phyloP scores from a whole-genome alignment of 257 asterid species.

The Penstemon barbatus region DNA sequence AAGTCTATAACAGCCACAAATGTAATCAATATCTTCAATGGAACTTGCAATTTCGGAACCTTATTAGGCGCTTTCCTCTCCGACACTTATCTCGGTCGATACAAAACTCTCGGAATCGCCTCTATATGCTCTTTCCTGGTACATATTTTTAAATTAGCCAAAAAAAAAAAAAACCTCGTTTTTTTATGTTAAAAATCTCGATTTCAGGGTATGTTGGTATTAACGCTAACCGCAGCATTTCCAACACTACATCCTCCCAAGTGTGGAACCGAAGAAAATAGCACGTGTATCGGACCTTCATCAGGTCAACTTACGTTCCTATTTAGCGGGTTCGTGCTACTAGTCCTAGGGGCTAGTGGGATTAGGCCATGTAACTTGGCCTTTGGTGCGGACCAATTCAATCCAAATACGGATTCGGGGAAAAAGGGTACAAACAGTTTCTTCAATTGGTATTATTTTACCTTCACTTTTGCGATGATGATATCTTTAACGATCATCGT shows the following conservation, averaged over 20 bases:
- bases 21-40: constrained; percentile 54
- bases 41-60: constrained; percentile 60
- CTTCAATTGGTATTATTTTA: constrained; percentile 59
- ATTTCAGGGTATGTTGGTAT: constrained; percentile 49
- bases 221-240: constrained; percentile 49
- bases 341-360: constrained; percentile 51
- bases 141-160: not conserved
- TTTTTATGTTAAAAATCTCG: not conserved
- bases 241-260: constrained; percentile 36
- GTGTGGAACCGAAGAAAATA: constrained; percentile 27
- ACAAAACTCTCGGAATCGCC: constrained; percentile 56
- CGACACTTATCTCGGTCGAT: constrained; percentile 61
- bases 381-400: constrained; percentile 57
- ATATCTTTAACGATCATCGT: constrained; percentile 44
- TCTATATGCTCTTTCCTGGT: constrained; percentile 55
- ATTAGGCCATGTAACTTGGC: constrained; percentile 58
- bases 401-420: constrained; percentile 49
- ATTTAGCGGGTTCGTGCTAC: constrained; percentile 29
- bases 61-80: constrained; percentile 54
- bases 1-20: constrained; percentile 51
- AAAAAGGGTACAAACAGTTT: constrained; percentile 45
- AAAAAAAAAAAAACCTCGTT: not conserved
- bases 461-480: constrained; percentile 60
- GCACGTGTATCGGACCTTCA: constrained; percentile 31
- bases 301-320: constrained; percentile 37